Conservation (phyloP, 2,329 filamentous ascomycete species). For the Bipolaris cookei region DNA sequence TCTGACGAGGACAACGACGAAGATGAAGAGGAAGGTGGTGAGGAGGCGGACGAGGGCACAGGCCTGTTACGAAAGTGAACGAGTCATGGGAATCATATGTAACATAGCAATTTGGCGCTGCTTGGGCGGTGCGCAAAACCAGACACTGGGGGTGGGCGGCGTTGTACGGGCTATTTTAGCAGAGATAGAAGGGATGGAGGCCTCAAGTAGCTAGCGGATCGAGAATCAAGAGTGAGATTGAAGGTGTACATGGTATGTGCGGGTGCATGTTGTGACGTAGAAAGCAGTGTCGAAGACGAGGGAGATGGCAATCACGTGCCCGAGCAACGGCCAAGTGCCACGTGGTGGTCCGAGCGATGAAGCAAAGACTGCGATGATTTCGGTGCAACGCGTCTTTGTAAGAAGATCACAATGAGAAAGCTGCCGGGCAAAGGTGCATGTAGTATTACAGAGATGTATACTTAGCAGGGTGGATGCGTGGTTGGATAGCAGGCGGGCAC, state of each 20-base stretch:
- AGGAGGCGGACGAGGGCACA: constrained; percentile 36
- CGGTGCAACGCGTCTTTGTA: background rate
- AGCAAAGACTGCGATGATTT: background rate
- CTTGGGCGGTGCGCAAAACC: constrained; percentile 1
- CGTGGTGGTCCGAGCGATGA: background rate
- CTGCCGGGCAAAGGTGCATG: no score
- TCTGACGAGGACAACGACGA: constrained; percentile 48
- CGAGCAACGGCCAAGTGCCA: background rate
- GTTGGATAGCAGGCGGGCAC: no score
- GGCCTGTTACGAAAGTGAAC: constrained; percentile 39
- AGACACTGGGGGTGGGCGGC: constrained; percentile 22
- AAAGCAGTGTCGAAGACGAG: background rate
- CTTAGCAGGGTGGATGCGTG: no score
- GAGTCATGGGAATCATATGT: background rate
- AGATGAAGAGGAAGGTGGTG: constrained; percentile 35
- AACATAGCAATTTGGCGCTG: constrained; percentile 15
- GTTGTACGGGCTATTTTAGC: constrained; percentile 12
- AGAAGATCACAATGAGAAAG: constrained; percentile 1
- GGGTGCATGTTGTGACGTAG: background rate
- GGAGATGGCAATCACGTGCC: background rate
- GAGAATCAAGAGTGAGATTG: background rate
- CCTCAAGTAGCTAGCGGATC: background rate
- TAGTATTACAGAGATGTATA: no score
- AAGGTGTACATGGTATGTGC: background rate
- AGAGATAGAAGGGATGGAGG: background rate